phyloP scores from a whole-genome alignment of 1,284 basidiomycete genomes.

The Naganishia liquefaciens region DNA sequence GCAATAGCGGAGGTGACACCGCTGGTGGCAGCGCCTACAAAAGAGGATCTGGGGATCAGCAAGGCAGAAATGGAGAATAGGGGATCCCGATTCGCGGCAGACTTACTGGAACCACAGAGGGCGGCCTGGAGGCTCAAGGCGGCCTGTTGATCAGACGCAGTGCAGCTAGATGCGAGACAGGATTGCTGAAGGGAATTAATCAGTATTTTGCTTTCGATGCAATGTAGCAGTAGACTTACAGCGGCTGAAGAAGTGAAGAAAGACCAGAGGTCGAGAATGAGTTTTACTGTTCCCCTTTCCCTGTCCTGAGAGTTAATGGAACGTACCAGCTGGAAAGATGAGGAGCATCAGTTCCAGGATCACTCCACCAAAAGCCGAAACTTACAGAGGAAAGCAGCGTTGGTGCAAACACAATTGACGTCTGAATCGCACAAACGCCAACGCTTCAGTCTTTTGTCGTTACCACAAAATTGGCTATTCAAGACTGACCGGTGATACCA shows the following conservation, averaged over 20 bases:
- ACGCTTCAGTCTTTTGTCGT: constrained; percentile 12
- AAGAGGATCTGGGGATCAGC: background rate
- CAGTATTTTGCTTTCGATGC: no score
- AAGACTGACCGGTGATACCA: constrained; percentile 26
- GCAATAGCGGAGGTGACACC: constrained; percentile 7
- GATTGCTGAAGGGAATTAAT: constrained; percentile 3
- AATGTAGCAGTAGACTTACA: background rate
- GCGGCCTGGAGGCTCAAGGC: constrained; percentile 30
- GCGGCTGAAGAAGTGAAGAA: background rate
- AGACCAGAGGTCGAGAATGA: no score
- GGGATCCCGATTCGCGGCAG: background rate
- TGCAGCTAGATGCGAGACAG: constrained; percentile 31
- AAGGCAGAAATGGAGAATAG: background rate
- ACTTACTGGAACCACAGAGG: constrained; percentile 26
- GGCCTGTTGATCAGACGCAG: constrained; percentile 25
- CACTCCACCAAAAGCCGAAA: background rate
- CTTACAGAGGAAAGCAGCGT: constrained; percentile 28
- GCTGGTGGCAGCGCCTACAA: constrained; percentile 1
- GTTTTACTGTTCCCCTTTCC: no score
- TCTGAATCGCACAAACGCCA: constrained; percentile 13
- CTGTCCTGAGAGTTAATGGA: no score
- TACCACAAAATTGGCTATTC: background rate
- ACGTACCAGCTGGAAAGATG: constrained; percentile 3
- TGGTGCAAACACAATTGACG: constrained; percentile 30
- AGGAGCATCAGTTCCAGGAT: background rate